Conservation (phyloP, 805 yeast genomes). For the Candida silvicultrix region DNA sequence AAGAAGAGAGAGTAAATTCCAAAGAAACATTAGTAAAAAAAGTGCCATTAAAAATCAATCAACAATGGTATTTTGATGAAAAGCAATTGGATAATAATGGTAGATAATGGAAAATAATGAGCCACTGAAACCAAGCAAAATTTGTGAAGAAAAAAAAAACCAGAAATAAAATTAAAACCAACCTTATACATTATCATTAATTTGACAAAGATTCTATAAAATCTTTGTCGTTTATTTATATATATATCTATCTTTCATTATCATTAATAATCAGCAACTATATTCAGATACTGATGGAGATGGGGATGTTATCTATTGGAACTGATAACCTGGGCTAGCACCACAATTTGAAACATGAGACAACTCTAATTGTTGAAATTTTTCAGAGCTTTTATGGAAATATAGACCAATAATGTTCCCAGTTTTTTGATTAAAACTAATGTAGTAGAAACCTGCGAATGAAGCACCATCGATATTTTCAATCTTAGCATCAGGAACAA, state of each 20-base stretch:
- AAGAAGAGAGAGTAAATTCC: no score
- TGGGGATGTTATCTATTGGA: conserved; percentile 6
- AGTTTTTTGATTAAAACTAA: conserved; percentile 69
- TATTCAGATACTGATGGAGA: neutral
- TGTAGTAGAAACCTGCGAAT: conserved; percentile 88
- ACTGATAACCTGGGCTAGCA: conserved; percentile 6
- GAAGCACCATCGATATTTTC: conserved; percentile 63
- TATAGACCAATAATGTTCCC: conserved; percentile 79
- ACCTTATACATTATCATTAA: no score
- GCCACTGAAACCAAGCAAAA: no score
- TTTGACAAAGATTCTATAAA: no score
- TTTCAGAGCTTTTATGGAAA: conserved; percentile 74
- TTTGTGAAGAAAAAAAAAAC: no score
- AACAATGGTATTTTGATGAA: no score
- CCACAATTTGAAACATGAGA: conserved; percentile 9
- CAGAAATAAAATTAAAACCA: no score
- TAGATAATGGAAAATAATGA: no score
- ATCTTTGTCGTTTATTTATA: neutral
- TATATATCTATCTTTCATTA: neutral
- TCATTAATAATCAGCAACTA: neutral
- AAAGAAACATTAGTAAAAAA: no score
- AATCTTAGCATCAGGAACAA: conserved; percentile 68
- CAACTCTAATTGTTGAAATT: conserved; percentile 67
- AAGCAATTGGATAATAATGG: no score
- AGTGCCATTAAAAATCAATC: no score